Evolutionary conservation across 1,284 basidiomycete genomes (phyloP).

Genomic region (Cutaneotrichosporon cutaneum): DNA sequence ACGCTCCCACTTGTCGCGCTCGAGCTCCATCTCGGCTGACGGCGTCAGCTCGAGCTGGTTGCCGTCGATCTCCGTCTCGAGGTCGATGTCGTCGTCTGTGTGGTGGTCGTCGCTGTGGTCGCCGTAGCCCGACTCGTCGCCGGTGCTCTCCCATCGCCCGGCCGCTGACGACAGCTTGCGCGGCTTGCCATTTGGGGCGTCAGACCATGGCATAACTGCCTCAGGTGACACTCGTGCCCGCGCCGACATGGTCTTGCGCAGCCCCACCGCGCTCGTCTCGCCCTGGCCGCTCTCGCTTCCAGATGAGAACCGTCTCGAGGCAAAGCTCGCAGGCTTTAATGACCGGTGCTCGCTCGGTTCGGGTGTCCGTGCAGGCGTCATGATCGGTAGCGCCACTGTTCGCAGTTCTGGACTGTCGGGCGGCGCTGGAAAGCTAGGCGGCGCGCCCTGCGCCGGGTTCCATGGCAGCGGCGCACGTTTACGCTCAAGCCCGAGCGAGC

Average conservation of each 20-base stretch:
- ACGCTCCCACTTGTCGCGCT: conserved; percentile 41
- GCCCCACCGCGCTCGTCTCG: not conserved
- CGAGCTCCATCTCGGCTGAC: conserved; percentile 21
- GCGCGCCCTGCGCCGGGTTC: conserved; percentile 22
- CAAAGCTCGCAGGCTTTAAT: not conserved
- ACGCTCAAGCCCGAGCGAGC: not conserved
- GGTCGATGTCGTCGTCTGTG: not conserved
- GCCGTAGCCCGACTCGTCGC: conserved; percentile 3
- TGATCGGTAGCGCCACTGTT: conserved; percentile 35
- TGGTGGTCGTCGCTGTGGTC: not conserved
- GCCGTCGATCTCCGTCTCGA: conserved; percentile 14
- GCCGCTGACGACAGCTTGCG: too few relatives aligned
- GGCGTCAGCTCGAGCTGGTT: conserved; percentile 15
- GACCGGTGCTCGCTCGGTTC: not conserved
- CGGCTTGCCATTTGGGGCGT: not conserved
- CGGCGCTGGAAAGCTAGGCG: conserved; percentile 18
- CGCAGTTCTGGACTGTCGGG: conserved; percentile 37
- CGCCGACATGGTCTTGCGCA: not conserved
- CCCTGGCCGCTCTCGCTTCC: not conserved
- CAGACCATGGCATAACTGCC: not conserved
- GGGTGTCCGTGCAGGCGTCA: conserved; percentile 30
- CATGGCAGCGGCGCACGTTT: conserved; percentile 22
- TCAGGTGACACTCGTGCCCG: conserved; percentile 2
- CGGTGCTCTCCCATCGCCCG: not conserved
- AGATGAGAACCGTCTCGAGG: not conserved